Evolutionary conservation across 495 filamentous ascomycete species (phyloP), one percentile per base, ranked within the genome.

Genomic region (Lasiosphaeriaceae sp.): DNA sequence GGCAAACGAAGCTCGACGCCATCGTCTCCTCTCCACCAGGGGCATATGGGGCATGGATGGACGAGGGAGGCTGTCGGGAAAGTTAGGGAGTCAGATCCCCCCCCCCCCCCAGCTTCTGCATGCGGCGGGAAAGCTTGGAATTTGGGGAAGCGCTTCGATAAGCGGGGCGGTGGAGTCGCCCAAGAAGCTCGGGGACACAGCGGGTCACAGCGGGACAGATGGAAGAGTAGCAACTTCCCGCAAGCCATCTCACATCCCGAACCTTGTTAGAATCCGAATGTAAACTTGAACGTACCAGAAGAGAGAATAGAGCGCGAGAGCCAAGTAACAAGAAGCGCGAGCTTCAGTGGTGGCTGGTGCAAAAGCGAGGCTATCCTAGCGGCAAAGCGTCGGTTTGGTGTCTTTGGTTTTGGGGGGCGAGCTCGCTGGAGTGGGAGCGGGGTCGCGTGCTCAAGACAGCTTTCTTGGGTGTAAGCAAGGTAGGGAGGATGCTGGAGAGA

Each of bases 361-460:
- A 9, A 31, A 31, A 31, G 26, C 3, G 9, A 31, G 3, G 9
- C 9, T 31, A 9, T 31, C 9, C 9, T 31, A 11, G 16, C 4
- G 0, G 16, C 8, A 5, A 43, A n/a, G 16, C 39, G 39, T 12
- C n/a, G 39, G 39, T 4, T 43, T n/a, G 24, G 6, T 12, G 21
- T 37, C 23, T 17, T 43, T 9, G 39, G 12, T 17, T 43, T 43
- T 43, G 4, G 39, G 12, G 4, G 39, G 39, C 8, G 39, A 5
- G 39, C n/a, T 43, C 14, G 43, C 52, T 53, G 53, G 54, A 31
- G 3, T 17, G 53, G 49, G 55, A 53, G 61, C 58, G 61, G 64
- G 64, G 64, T 64, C 61, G 64, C 56, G 64, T 64, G 64, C 62
- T 45, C 51, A 56, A 23, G 26, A 47, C 19, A 20, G 50, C 47